These are phyloP conservation scores for Gracilaria gracilis DNA, from an alignment of 23 red algal species.

Conservation along the genomic window DNA sequence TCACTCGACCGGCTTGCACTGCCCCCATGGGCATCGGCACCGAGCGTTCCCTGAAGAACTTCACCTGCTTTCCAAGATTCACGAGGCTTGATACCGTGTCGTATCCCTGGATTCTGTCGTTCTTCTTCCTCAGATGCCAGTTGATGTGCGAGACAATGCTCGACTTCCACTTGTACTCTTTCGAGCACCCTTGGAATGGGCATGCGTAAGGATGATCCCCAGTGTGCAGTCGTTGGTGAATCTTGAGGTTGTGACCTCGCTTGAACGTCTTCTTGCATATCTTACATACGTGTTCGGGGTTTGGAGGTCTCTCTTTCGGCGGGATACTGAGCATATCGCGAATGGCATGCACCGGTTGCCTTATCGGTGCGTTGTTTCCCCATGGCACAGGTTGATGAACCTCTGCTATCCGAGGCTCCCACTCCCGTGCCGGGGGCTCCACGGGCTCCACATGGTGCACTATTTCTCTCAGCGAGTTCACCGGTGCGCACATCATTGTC, in stretches of 20 bases:
- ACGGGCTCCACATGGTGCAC: no score
- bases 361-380: no score
- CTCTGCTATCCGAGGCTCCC: no score
- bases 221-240: conserved; percentile 69
- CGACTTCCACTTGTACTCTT: conserved; percentile 74
- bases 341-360: no score
- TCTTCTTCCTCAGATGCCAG: conserved; percentile 46
- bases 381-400: no score
- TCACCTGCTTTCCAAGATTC: neutral
- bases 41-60: no score
- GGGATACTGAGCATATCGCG: no score
- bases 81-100: neutral
- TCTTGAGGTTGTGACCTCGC: conserved; percentile 75
- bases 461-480: no score
- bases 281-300: neutral
- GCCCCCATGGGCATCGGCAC: no score
- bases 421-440: no score
- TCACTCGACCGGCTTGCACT: no score
- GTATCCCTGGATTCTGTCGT: neutral
- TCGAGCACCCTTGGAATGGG: conserved; percentile 35
- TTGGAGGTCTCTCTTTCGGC: neutral
- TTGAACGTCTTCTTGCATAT: conserved; percentile 60
- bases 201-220: conserved; percentile 66
- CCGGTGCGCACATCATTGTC: no score
- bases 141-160: conserved; percentile 67